Conservation (phyloP, 2,329 filamentous ascomycete species). For the Phialemoniopsis sp. region DNA sequence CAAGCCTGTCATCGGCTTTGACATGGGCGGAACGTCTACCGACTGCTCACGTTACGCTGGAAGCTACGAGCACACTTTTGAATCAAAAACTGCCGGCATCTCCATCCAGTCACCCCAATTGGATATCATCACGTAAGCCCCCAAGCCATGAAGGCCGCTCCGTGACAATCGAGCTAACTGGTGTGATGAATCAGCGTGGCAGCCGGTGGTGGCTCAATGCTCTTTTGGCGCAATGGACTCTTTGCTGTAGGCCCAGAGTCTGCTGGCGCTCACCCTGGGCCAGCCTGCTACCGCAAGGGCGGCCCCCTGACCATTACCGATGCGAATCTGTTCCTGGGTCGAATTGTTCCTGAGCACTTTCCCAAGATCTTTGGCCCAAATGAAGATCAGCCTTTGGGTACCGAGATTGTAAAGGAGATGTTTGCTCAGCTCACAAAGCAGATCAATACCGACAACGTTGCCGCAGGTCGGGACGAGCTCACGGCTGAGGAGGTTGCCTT, state of each 20-base stretch:
- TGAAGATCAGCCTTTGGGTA: constrained; percentile 75
- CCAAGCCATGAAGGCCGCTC: no score
- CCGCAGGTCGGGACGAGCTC: constrained; percentile 66
- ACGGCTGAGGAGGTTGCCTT: constrained; percentile 64
- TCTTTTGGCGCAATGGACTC: constrained; percentile 84
- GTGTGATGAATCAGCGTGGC: no score
- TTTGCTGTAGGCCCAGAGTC: constrained; percentile 88
- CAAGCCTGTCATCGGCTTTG: constrained; percentile 65
- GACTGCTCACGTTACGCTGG: constrained; percentile 64
- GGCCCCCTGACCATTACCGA: constrained; percentile 90
- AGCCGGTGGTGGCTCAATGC: constrained; percentile 75
- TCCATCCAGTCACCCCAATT: constrained; percentile 59
- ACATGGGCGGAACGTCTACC: constrained; percentile 54
- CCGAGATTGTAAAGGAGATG: constrained; percentile 67
- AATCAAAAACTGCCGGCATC: constrained; percentile 61
- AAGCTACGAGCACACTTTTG: constrained; percentile 64
- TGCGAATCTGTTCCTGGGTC: constrained; percentile 79
- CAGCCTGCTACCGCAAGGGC: constrained; percentile 83
- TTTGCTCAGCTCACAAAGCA: constrained; percentile 72
- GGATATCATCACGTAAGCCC: constrained; percentile 95
- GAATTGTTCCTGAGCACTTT: constrained; percentile 83
- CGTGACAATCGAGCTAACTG: no score
- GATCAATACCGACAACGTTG: constrained; percentile 80
- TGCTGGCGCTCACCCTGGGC: constrained; percentile 81
- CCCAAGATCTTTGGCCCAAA: constrained; percentile 91